A percentile compares a stretch with the other conserved stretches of the same genome.
phyloP scores from a whole-genome alignment of 2,329 filamentous ascomycete species.

The Cordyceps cicadae region DNA sequence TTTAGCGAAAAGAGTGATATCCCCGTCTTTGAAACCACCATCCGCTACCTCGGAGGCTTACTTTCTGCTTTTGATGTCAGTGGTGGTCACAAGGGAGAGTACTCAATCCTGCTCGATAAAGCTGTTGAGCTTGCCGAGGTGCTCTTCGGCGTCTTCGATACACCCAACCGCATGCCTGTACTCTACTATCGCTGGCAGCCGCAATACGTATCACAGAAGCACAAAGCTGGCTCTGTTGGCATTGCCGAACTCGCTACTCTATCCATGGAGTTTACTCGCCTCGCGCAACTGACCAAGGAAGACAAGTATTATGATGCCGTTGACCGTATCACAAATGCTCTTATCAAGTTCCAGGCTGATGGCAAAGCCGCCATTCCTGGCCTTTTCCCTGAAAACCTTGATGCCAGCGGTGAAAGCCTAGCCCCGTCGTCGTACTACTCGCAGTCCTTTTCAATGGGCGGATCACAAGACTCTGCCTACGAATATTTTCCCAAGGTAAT shows the following conservation, averaged over 20 bases:
- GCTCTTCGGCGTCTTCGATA: constrained; percentile 77
- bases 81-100: constrained; percentile 44
- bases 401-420: constrained; percentile 64
- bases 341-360: constrained; percentile 65
- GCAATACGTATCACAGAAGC: constrained; percentile 52
- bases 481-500: constrained; percentile 59
- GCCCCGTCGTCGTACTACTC: constrained; percentile 34
- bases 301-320: constrained; percentile 85
- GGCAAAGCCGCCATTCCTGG: constrained; percentile 60
- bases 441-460: constrained; percentile 53
- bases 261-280: constrained; percentile 78
- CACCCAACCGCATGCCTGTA: constrained; percentile 86
- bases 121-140: constrained; percentile 73
- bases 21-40: constrained; percentile 87
- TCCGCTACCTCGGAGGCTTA: constrained; percentile 82
- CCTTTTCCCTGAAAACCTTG: constrained; percentile 70
- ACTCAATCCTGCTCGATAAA: constrained; percentile 65
- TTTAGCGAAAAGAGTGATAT: constrained; percentile 54
- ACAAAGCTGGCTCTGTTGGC: constrained; percentile 50
- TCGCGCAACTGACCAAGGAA: constrained; percentile 76
- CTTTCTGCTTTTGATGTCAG: constrained; percentile 82
- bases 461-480: constrained; percentile 61
- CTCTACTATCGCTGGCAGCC: constrained; percentile 74
- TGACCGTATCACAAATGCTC: constrained; percentile 72
- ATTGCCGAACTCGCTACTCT: constrained; percentile 71